Evolutionary conservation across 2,329 filamentous ascomycete genomes (phyloP).

Genomic region (Calonectria henricotiae): DNA sequence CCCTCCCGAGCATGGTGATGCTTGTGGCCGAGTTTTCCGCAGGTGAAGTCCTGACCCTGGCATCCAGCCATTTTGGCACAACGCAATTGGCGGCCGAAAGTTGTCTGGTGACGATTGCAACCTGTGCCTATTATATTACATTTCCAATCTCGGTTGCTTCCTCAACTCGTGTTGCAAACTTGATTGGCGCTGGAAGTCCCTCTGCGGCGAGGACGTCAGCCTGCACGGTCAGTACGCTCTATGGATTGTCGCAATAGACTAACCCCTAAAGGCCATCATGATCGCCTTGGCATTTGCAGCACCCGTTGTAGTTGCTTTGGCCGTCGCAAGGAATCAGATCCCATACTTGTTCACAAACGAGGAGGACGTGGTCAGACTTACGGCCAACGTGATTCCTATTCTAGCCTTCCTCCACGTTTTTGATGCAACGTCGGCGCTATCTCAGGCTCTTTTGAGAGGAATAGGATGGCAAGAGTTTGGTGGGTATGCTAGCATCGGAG

Average conservation of each 20-base stretch:
- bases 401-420: conserved; percentile 92
- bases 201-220: conserved; percentile 85
- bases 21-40: conserved; percentile 93
- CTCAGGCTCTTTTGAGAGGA: conserved; percentile 88
- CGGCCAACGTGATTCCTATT: conserved; percentile 82
- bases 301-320: conserved; percentile 82
- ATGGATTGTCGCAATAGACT: conserved; percentile 9
- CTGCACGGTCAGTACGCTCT: conserved; percentile 73
- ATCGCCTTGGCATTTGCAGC: conserved; percentile 83
- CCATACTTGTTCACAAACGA: conserved; percentile 85
- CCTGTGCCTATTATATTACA: conserved; percentile 90
- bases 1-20: conserved; percentile 92
- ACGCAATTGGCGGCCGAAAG: conserved; percentile 90
- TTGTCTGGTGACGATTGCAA: conserved; percentile 83
- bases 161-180: conserved; percentile 90
- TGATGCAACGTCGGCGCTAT: conserved; percentile 84
- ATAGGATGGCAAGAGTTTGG: conserved; percentile 91
- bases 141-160: conserved; percentile 93
- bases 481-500: conserved; percentile 88
- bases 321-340: conserved; percentile 78
- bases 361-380: conserved; percentile 76
- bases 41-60: conserved; percentile 90
- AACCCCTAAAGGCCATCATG: conserved; percentile 61
- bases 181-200: conserved; percentile 89
- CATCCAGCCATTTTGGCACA: conserved; percentile 84